Percentiles rank a stretch among this genome's conserved stretches.
phyloP scores from a whole-genome alignment of 257 asterid genomes.

The Paraleonurus japonicus region DNA sequence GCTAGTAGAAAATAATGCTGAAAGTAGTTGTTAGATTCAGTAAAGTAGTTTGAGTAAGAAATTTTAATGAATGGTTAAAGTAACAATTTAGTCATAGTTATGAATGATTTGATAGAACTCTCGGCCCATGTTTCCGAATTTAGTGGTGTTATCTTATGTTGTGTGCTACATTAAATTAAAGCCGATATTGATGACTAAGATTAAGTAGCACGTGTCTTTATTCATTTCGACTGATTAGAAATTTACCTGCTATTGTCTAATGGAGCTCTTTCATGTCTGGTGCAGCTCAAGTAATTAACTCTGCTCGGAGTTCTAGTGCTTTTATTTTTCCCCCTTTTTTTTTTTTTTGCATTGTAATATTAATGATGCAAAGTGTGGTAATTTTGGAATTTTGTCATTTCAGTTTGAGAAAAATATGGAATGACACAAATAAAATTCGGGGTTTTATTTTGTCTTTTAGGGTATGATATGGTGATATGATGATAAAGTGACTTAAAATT shows the following conservation, averaged over 20 bases:
- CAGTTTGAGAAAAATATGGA: conserved; percentile 3
- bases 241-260: neutral
- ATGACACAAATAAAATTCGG: neutral
- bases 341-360: conserved; percentile 9
- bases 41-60: neutral
- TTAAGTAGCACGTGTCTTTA: neutral
- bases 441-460: conserved; percentile 14
- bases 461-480: neutral
- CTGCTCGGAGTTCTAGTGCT: conserved; percentile 9
- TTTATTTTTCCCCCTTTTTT: neutral
- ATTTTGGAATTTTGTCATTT: neutral
- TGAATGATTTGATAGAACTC: neutral
- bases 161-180: neutral
- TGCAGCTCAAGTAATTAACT: conserved; percentile 23
- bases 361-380: conserved; percentile 11
- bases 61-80: no score
- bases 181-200: neutral
- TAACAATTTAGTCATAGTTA: neutral
- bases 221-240: neutral
- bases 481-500: neutral
- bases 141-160: neutral
- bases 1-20: neutral
- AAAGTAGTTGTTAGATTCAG: neutral
- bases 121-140: neutral
- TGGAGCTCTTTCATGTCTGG: conserved; percentile 22